Conservation (phyloP, 2,329 filamentous ascomycete species). For the Canariomyces notabilis region DNA sequence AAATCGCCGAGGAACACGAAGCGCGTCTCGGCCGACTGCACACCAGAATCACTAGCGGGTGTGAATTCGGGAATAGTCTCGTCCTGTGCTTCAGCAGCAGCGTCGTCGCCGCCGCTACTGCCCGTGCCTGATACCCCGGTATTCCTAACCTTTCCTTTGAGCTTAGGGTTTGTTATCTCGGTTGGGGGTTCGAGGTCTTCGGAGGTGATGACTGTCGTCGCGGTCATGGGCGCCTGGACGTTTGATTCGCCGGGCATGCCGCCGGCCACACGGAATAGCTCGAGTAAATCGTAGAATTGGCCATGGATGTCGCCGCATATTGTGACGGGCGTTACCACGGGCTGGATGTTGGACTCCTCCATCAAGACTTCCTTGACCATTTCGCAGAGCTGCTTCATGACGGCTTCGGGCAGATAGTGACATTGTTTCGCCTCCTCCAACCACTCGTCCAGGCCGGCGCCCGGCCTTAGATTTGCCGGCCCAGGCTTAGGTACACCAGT, state of each 20-base stretch:
- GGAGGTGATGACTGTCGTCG: slow-evolving; percentile 74
- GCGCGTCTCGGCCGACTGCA: slow-evolving; percentile 49
- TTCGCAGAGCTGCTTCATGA: slow-evolving; percentile 99
- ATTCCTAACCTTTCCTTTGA: slow-evolving; percentile 77
- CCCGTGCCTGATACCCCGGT: slow-evolving; percentile 47
- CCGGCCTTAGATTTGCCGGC: slow-evolving; percentile 76
- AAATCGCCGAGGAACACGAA: slow-evolving; percentile 76
- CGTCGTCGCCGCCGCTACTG: slow-evolving; percentile 41
- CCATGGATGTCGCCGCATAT: slow-evolving; percentile 98
- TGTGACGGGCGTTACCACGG: slow-evolving; percentile 93
- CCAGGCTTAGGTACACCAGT: slow-evolving; percentile 75
- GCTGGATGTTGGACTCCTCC: slow-evolving; percentile 99
- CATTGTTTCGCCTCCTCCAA: slow-evolving; percentile 94
- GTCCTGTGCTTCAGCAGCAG: slow-evolving; percentile 25
- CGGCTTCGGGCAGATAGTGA: slow-evolving; percentile 89
- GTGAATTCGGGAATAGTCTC: slow-evolving; percentile 41
- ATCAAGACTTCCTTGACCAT: slow-evolving; percentile 98
- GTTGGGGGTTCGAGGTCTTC: slow-evolving; percentile 88
- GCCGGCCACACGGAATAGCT: slow-evolving; percentile 92
- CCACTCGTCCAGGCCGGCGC: slow-evolving; percentile 92
- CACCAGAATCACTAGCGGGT: slow-evolving; percentile 32
- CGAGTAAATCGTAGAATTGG: slow-evolving; percentile 95
- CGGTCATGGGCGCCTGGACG: slow-evolving; percentile 62
- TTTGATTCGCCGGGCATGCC: slow-evolving; percentile 87
- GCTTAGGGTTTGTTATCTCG: slow-evolving; percentile 80